Evolutionary conservation across 208 protist species (phyloP), one percentile per base, ranked within the genome.

Genomic region (Tritrichomonas musculus): DNA sequence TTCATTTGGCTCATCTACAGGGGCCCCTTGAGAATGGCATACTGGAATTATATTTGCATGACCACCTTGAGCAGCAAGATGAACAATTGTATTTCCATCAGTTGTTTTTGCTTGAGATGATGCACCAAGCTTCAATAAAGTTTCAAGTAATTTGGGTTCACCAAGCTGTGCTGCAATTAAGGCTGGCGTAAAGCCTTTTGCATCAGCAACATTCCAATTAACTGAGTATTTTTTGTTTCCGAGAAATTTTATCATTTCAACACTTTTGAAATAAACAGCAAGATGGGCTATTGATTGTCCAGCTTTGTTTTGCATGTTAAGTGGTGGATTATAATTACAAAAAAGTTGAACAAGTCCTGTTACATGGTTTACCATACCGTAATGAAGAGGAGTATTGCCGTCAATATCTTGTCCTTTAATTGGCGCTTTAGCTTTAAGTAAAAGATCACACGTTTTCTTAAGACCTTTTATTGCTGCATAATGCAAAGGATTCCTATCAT

Each of bases 1-100:
- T 8, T 88, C 47, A 49, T 88, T 88, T 33, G 77, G 27, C 47
- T 88, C 77, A 88, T 88, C 47, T 41, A 88, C 39, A 27, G 77
- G 77, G 0, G 77, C 77, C 1, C 77, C 77, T 13, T 53, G 41
- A 11, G 27, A 3, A 53, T 25, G 44, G 1, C 41, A 53, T 17
- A 88, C 47, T 60, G 77, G 77, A 88, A 88, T 88, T 11, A 88
- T 88, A 20, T 36, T 57, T 17, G 77, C 77, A 30, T 88, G 77
- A 27, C 77, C 77, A 36, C 77, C 77, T n/a, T n/a, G 25, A 4
- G 77, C 77, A 3, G 77, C 77, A n/a, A 88, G 47, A 30, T 88
- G 77, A 27, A 88, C 77, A 57, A 88, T 88, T 57, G 77, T 88
- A 39, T 25, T 47, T 41, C 77, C 77, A 88, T 88, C 77, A 39